Evolutionary conservation across 768 basidiomycete species (phyloP), one percentile per base, ranked within the genome.

Genomic region (Amanita pseudoporphyria): DNA sequence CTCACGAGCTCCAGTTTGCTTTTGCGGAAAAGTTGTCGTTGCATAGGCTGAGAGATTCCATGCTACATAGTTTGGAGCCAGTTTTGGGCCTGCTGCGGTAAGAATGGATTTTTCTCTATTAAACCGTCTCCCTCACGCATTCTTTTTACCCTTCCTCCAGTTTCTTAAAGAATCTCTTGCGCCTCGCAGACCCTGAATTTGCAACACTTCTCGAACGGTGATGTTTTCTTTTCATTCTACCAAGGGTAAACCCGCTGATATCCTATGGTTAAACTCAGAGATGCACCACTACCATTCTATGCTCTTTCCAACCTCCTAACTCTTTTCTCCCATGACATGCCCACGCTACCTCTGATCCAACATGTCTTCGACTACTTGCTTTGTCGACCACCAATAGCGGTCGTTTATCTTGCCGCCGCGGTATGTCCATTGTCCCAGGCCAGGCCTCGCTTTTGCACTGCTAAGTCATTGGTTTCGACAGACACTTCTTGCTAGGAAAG

Each of bases 311-410:
- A 92, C 66, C 78, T 96, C 28, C 71, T 97, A 30, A 95, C 92
- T 0, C 75, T 95, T 26, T 92, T 97, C 67, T 82, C 93, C 9
- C 93, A 97, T 62, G 92, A 96, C 57, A 76, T 92, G 50, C 89
- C 93, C 6, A 87, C 87, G 2, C 74, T 95, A n/a, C 77, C 84
- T 4, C 80, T 93, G 33, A 86, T 92, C 22, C 92, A 95, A 61
- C 85, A 92, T 54, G 79, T 92, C 41, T 97, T 95, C 64, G 93
- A 97, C 65, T 97, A 82, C 60, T 66, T 96, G 9, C 67, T 97
- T 10, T 79, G 81, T 54, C 75, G 92, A 31, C 89, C 89, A 21
- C 93, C 93, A 9, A 77, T 92, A 24, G 71, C 74, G 1, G 73
- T 81, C 2, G 84, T 95, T 0, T 97, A 95, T 69, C 77, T 96